phyloP scores from a whole-genome alignment of 352 stramenopile genomes.

The Globisporangium orthogonon region DNA sequence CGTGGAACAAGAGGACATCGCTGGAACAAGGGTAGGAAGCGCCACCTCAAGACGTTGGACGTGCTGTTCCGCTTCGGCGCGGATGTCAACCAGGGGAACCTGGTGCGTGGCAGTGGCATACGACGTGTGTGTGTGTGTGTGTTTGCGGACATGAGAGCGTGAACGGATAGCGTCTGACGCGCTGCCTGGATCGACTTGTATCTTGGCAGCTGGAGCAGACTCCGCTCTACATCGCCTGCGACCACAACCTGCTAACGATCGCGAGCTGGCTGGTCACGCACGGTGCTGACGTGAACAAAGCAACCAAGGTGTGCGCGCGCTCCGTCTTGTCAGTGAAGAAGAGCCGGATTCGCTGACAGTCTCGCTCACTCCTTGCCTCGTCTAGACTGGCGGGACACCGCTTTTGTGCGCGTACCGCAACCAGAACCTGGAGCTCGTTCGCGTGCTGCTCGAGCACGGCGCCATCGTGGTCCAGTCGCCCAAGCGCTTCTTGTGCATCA shows the following conservation, averaged over 20 bases:
- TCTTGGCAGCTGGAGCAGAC: slow-evolving; percentile 46
- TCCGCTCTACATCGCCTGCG: slow-evolving; percentile 45
- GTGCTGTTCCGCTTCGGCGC: slow-evolving; percentile 46
- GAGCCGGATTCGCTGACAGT: neutral
- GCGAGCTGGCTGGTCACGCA: slow-evolving; percentile 45
- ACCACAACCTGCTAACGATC: slow-evolving; percentile 33
- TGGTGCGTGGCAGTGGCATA: slow-evolving; percentile 14
- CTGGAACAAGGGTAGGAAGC: slow-evolving; percentile 38
- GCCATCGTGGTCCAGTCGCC: slow-evolving; percentile 26
- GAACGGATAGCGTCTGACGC: neutral
- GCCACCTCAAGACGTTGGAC: slow-evolving; percentile 49
- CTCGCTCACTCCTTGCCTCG: too few relatives aligned
- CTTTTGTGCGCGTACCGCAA: slow-evolving; percentile 55
- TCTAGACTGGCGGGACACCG: slow-evolving; percentile 28
- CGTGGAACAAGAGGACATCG: slow-evolving; percentile 19
- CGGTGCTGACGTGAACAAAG: slow-evolving; percentile 44
- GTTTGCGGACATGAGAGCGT: too few relatives aligned
- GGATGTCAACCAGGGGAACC: slow-evolving; percentile 46
- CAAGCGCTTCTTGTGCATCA: slow-evolving; percentile 25
- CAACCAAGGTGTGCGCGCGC: slow-evolving; percentile 21
- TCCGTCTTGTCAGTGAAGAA: neutral
- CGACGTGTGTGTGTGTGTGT: neutral
- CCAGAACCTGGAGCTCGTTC: slow-evolving; percentile 33
- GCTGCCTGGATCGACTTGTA: neutral
- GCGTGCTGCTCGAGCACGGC: slow-evolving; percentile 39